A percentile compares a stretch with the other conserved stretches of the same genome.
Conservation (phyloP, 1,284 basidiomycete genomes). For the Coniophora puteana region DNA sequence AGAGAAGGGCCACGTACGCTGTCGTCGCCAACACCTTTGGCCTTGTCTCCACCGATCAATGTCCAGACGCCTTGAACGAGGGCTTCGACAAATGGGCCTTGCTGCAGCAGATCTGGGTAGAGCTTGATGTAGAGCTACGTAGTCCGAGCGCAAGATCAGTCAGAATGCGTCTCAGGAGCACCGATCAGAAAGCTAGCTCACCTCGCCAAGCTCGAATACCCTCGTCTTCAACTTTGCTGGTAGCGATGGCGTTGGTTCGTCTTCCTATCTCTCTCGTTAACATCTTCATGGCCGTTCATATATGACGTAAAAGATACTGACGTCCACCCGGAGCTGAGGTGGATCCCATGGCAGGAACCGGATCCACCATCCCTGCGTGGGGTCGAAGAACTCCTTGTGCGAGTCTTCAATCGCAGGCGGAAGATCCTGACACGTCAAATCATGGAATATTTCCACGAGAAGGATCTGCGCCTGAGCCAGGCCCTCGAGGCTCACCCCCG, state of each 20-base stretch:
- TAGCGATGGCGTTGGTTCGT: constrained; percentile 80
- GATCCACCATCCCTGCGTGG: constrained; percentile 68
- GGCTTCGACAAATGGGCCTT: constrained; percentile 66
- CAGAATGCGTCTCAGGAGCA: constrained; percentile 3
- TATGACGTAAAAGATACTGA: constrained; percentile 33
- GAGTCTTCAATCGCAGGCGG: constrained; percentile 94
- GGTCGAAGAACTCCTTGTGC: constrained; percentile 77
- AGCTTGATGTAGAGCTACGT: constrained; percentile 88
- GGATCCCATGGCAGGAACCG: constrained; percentile 81
- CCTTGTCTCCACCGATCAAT: constrained; percentile 74
- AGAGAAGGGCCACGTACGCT: constrained; percentile 43
- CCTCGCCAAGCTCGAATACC: constrained; percentile 89
- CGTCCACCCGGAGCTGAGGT: constrained; percentile 65
- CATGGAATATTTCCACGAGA: constrained; percentile 88
- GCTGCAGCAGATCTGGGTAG: constrained; percentile 83
- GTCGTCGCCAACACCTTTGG: constrained; percentile 75
- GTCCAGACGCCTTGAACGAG: constrained; percentile 94
- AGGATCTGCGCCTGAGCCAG: constrained; percentile 78
- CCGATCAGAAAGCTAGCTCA: constrained; percentile 24
- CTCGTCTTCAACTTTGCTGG: constrained; percentile 86
- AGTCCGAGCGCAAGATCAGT: constrained; percentile 5
- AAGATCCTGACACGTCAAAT: constrained; percentile 93
- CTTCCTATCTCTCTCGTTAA: constrained; percentile 48
- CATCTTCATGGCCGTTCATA: too few relatives aligned
- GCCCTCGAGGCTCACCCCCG: too few relatives aligned